Evolutionary conservation across 306 rosid species (phyloP).

Genomic region (Herpetospermum pedunculosum): DNA sequence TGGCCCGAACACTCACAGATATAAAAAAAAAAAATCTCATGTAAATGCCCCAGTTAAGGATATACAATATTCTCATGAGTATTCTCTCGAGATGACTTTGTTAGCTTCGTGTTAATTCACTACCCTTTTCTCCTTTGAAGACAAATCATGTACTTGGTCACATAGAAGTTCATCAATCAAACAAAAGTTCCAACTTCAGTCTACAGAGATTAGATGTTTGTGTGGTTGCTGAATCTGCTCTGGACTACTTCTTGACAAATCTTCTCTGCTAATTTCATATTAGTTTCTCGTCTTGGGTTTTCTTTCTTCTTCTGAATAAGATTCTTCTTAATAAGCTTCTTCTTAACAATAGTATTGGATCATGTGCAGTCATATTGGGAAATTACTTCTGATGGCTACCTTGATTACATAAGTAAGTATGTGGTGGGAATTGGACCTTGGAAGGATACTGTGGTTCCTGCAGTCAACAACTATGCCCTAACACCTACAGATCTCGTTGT

Average conservation of each 20-base stretch:
- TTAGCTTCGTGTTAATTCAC: not conserved
- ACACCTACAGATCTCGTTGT: conserved; percentile 60
- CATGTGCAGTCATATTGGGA: conserved; percentile 82
- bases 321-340: not conserved
- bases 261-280: not conserved
- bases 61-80: not conserved
- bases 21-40: no score
- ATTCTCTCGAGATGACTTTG: not conserved
- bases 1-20: no score
- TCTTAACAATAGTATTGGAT: not conserved
- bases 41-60: not conserved
- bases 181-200: not conserved
- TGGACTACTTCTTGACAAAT: not conserved
- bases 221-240: not conserved
- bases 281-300: not conserved
- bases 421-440: conserved; percentile 92
- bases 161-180: not conserved
- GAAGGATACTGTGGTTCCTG: conserved; percentile 82
- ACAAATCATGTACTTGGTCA: not conserved
- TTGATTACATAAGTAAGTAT: conserved; percentile 53
- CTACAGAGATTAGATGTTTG: not conserved
- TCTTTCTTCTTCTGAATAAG: not conserved
- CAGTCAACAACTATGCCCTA: conserved; percentile 30
- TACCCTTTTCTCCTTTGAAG: not conserved
- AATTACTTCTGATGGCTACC: conserved; percentile 65